Percentiles rank a stretch among this genome's conserved stretches.
Conservation (phyloP, 768 basidiomycete genomes). For the Xerocomus spinulosus region DNA sequence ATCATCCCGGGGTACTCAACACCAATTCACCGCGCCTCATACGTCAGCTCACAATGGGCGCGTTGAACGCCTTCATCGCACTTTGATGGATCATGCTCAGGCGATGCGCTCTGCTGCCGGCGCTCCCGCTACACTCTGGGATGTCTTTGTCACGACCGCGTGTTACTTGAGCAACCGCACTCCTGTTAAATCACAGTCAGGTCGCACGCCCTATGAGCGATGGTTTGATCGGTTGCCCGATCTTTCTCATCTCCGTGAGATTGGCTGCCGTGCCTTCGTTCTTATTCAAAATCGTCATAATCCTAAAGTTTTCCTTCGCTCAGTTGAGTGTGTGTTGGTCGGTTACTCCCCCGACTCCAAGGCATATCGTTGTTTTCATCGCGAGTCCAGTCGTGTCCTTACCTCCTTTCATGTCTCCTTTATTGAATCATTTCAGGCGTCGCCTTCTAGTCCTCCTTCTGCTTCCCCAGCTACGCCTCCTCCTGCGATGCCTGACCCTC, state of each 20-base stretch:
- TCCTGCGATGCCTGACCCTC: not conserved
- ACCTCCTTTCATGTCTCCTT: not conserved
- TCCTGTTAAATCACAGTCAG: not conserved
- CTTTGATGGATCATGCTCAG: not conserved
- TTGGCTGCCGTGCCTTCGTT: not conserved
- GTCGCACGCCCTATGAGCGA: not conserved
- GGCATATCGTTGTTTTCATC: not conserved
- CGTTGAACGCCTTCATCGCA: not conserved
- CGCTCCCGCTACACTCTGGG: not conserved
- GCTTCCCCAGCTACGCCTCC: not conserved
- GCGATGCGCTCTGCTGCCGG: not conserved
- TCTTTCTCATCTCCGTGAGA: not conserved
- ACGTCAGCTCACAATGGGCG: not conserved
- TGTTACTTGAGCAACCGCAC: not conserved
- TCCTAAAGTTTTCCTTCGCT: not conserved
- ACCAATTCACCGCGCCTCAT: not conserved
- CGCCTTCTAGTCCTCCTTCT: not conserved
- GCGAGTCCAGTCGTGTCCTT: not conserved
- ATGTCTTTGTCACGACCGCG: not conserved
- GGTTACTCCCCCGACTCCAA: not conserved
- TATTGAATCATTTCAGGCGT: not conserved
- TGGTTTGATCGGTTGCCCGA: not conserved
- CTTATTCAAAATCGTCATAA: not conserved
- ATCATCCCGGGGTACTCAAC: fast-evolving
- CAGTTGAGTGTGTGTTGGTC: not conserved